Base-by-base conservation (phyloP, 106 monocot species). In the Allium cepa region DNA sequence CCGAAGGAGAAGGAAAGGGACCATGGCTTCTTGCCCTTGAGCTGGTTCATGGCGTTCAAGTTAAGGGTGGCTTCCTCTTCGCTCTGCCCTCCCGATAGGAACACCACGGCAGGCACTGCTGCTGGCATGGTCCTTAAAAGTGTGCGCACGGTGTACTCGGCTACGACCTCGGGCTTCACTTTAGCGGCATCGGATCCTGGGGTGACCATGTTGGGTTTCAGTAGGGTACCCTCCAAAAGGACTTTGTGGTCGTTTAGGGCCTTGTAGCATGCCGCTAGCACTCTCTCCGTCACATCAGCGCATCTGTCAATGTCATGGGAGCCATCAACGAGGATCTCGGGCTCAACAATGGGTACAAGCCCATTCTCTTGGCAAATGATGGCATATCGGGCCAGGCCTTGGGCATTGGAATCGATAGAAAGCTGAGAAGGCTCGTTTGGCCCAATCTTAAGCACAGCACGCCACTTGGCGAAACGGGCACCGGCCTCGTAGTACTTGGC, bases 401-500 rank as follows among this genome's bases (percentile, higher is more conserved):
- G 62, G 10, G 83, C 83, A n/a, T 83, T 83, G 62, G 56, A 57
- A 60, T 79, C 69, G 52, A 84, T 84, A 0, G 83, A 49, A 4
- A 84, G 79, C 65, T 76, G 73, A 0, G 83, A 84, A 22, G 83
- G 83, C 73, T 79, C 76, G 12, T 49, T 83, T 8, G 79, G 58
- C 8, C 72, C 56, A 2, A 84, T 79, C 53, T 79, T 84, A 4
- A 84, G 73, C 57, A 83, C 83, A 28, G 83, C 78, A 26, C 78
- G 74, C 83, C 83, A 83, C 79, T 83, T 83, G 46, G 83, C 83
- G 58, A 83, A 83, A 17, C 83, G 83, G 17, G 83, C 83, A 14
- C 83, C 79, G 0, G 75, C 79, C 47, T 83, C 79, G 17, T 83
- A 83, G 69, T 79, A 83, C 63, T 83, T 83, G 4, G 83, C 79